Percentiles rank a stretch among this genome's conserved stretches.
Conservation (phyloP, 495 filamentous ascomycete species). For the Corynascus novoguineensis region DNA sequence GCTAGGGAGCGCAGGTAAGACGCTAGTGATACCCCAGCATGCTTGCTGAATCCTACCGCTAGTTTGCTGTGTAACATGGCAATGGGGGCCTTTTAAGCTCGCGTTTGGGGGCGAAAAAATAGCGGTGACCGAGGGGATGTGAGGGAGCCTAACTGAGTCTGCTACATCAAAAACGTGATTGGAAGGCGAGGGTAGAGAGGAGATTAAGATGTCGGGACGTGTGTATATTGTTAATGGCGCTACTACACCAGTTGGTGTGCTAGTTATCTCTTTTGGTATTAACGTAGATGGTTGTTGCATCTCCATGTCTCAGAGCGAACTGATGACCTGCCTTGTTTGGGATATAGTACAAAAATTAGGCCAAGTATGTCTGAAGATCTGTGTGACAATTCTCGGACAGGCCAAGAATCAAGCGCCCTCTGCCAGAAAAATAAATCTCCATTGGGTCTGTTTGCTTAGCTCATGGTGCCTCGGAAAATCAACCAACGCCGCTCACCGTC, state of each 20-base stretch:
- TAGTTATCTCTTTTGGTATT: not conserved
- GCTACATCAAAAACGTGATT: too few species aligned
- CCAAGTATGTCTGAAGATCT: too few species aligned
- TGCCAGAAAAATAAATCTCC: not conserved
- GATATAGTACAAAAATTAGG: too few species aligned
- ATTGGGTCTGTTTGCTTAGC: not conserved
- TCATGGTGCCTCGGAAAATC: too few species aligned
- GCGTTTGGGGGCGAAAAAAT: not conserved
- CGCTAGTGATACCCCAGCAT: too few species aligned
- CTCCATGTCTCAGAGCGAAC: too few species aligned
- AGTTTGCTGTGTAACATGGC: not conserved
- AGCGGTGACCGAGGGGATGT: not conserved
- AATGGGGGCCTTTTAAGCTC: not conserved
- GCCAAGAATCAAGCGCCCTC: not conserved
- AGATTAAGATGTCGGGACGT: too few species aligned
- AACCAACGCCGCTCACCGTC: conserved; percentile 14
- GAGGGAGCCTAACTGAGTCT: too few species aligned
- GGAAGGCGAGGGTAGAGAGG: too few species aligned
- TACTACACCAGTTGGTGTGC: not conserved
- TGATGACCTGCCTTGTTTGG: too few species aligned
- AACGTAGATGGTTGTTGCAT: too few species aligned
- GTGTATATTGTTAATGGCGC: not conserved
- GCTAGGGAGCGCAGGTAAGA: not conserved
- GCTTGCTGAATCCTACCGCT: not conserved
- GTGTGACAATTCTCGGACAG: too few species aligned